Percentiles rank a stretch among this genome's conserved stretches.
phyloP scores from a whole-genome alignment of 2,329 filamentous ascomycete species.

The Massarina eburnea region DNA sequence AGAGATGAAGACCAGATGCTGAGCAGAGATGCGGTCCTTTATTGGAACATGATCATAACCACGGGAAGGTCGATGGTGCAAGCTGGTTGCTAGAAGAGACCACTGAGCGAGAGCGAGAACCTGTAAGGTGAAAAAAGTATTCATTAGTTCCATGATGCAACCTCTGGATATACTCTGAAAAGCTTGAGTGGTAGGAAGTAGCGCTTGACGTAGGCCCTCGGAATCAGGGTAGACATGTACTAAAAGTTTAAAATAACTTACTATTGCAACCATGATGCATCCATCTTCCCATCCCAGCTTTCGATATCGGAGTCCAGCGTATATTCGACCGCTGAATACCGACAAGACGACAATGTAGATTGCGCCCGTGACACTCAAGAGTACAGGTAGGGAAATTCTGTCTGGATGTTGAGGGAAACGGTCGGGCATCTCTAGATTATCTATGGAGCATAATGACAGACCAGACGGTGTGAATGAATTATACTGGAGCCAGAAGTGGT shows the following conservation, averaged over 20 bases:
- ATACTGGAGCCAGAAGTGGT: too few species aligned
- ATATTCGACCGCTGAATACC: slow-evolving; percentile 13
- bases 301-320: slow-evolving; percentile 7
- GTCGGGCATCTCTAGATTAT: background rate
- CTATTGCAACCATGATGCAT: slow-evolving; percentile 12
- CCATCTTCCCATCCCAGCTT: slow-evolving; percentile 20
- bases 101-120: slow-evolving; percentile 13
- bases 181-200: too few species aligned
- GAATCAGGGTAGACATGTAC: too few species aligned
- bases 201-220: too few species aligned
- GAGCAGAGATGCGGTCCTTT: background rate
- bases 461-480: too few species aligned
- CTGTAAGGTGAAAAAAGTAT: slow-evolving; percentile 1
- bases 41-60: slow-evolving; percentile 7
- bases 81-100: slow-evolving; percentile 11
- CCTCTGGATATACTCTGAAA: too few species aligned
- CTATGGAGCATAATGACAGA: background rate
- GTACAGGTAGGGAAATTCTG: slow-evolving; percentile 8
- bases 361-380: slow-evolving; percentile 14
- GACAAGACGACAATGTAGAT: slow-evolving; percentile 11
- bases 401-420: slow-evolving; percentile 6
- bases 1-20: slow-evolving; percentile 15
- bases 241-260: slow-evolving; percentile 5
- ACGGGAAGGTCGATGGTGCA: slow-evolving; percentile 7
- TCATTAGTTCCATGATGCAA: too few species aligned